Evolutionary conservation across 352 stramenopile genomes (phyloP), one percentile per base, ranked within the genome.

Genomic region (Phytophthora palmivora): DNA sequence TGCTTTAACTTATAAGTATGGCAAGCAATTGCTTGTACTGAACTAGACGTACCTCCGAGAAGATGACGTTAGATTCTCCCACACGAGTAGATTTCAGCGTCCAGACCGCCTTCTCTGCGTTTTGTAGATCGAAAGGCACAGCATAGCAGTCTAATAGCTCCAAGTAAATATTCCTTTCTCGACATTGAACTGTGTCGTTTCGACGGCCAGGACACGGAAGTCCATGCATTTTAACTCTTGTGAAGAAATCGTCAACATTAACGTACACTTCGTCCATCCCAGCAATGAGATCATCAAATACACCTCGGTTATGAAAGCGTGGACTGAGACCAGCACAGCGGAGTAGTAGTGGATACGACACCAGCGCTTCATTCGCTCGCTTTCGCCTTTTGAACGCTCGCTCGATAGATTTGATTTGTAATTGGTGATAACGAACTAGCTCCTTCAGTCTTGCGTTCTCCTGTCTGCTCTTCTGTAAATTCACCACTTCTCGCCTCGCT

Each of bases 181-280:
- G 43, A 12, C n/a, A 37, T 19, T 42, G 47, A 18, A 9, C 5
- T 3, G 58, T 37, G 10, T 56, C 16, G 12, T 67, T 61, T 2
- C 49, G 34, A 30, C 21, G 50, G 1, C 50, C 16, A 12, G 58
- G 43, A 41, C 34, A 62, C 14, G 50, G 15, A 1, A 62, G 14
- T 11, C 62, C 43, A 15, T 56, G 11, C 49, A 62, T 62, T 11
- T 50, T 62, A 9, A 34, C 28, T 39, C 16, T 33, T 2, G 24
- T 26, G 6, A 62, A 46, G 15, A 50, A 61, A 19, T 39, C 43
- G 15, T 61, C 58, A 0, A 62, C 15, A 21, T 55, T 42, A 3
- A 34, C 33, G 22, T 61, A 54, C 5, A 50, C 3, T 6, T 67
- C 42, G 32, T 62, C 42, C 58, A 62, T 56, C n/a, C 43, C 58